Evolutionary conservation across 2,329 filamentous ascomycete species (phyloP), one percentile per base, ranked within the genome.

Genomic region (Exophiala xenobiotica): DNA sequence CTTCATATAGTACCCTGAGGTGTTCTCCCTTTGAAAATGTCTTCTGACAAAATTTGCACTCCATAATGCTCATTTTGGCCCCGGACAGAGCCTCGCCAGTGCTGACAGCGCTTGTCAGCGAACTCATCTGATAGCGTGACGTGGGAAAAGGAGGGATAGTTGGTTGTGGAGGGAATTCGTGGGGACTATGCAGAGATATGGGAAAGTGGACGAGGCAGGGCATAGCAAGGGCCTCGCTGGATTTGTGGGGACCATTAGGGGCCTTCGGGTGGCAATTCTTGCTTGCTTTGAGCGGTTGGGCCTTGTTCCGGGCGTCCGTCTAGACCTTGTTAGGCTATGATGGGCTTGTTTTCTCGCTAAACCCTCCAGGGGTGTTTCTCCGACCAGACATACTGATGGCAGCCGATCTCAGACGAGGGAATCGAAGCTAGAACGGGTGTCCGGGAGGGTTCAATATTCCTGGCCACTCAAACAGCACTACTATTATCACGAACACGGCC

Each of bases 21-120:
- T 72, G 70, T 55, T 72, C 70, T 11, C 68, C 68, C 53, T 72
- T 74, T 7, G 68, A 70, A 54, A 73, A 74, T 45, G 61, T 62
- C 55, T 70, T 73, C 18, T 71, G 66, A 43, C 71, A 74, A 18
- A 65, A 67, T 37, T 63, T 64, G 62, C 70, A 73, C 3, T 68
- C 63, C 49, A 72, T 23, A 18, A 40, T 29, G 20, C 16, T 35
- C 8, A 44, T 4, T 29, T 29, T 14, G n/a, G 39, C 19, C 39
- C 24, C 16, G 11, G 39, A 20, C 12, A n/a, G n/a, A n/a, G n/a
- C n/a, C n/a, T n/a, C n/a, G n/a, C n/a, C n/a, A n/a, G n/a, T n/a
- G n/a, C n/a, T n/a, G n/a, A n/a, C n/a, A n/a, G 20, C 12, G 16
- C 16, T 42, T 12, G 23, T 20, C 3, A 12, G n/a, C 9, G 11